Base-by-base conservation (phyloP, 2,329 filamentous ascomycete species). In the Penicillium brasilianum region DNA sequence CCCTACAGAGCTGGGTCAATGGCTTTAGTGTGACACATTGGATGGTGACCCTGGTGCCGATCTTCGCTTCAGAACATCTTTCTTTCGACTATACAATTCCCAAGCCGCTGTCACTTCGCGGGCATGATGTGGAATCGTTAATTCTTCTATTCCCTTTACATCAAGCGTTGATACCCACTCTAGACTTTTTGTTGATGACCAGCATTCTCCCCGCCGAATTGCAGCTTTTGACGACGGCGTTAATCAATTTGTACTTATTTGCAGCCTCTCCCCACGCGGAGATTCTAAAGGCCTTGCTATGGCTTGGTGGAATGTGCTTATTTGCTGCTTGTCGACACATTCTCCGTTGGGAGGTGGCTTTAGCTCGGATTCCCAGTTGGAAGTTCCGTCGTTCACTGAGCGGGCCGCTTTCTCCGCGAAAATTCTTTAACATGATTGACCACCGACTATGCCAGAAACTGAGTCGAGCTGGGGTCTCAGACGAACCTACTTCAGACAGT, bases 341-440 rank as follows among this genome's bases (percentile, higher is more conserved):
- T 13, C 86, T 98, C 37, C 85, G 84, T 69, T 96, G 92, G 90
- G 93, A 91, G 49, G 90, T 98, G 56, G 85, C 89, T 28, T 80
- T 99, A 62, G 93, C 94, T 54, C 85, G 94, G 59, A 91, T 98
- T 18, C 95, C 95, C 2, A 92, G 88, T 69, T 97, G 94, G 92
- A 90, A 93, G 46, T 93, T 98, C 70, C 85, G 87, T 68, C 86
- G 88, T 58, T 79, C 83, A 18, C 74, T 79, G 1, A 73, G 72
- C 32, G 69, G 68, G 5, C 71, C 73, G 58, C 76, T 78, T 67
- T 74, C 77, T 59, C 62, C 72, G 37, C 69, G 75, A 63, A 63
- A 74, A 67, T 66, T 81, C 66, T 71, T 82, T 68, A 76, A 78
- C 63, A 56, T 77, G 68, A 74, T 78, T 59, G 71, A 81, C 66